Base-by-base conservation (phyloP, 2,329 filamentous ascomycete species). In the Microascus cirrosus region DNA sequence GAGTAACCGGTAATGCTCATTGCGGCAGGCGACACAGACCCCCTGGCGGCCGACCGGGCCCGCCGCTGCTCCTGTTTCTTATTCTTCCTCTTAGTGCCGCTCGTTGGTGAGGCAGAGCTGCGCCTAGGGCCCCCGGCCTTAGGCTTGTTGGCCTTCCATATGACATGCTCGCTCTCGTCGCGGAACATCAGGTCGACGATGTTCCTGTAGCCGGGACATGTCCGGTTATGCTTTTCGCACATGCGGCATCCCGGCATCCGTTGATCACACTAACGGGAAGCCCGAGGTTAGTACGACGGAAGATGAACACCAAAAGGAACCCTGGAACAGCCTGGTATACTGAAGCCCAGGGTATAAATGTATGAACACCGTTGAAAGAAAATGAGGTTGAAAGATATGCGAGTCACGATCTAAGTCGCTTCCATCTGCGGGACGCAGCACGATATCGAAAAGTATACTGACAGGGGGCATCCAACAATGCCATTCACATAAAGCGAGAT, bases 181-280 rank as follows among this genome's bases (percentile, higher is more conserved):
- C 79, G 75, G 62, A 83, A 82, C 72, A 82, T 80, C 60, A 82
- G 72, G 61, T 82, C 79, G 48, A 80, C 74, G 54, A 77, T 70
- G 61, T 79, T 78, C 51, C 79, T 71, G 62, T 83, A 83, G 58
- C 80, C 80, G 35, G 79, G 79, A 59, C 80, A 83, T 67, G 67
- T 60, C 56, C 77, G 71, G 59, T 77, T 72, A 50, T 77, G 74
- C 64, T 80, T 79, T 55, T 74, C 71, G 64, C 80, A 83, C 65
- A 82, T 80, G 54, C 77, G 77, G 59, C 80, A 83, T 53, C 74
- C 72, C 11, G 76, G 76, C 53, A 74, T 72, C 58, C 68, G 71
- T 64, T 80, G 76, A 62, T 82, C 80, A 65, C 80, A 83, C 79
- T 82, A 61, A 10, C 11, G 48, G 20, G 22, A 51, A 56, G 25